phyloP scores from a whole-genome alignment of 371 early-diverging fungal species.

The Batkoa obscura region DNA sequence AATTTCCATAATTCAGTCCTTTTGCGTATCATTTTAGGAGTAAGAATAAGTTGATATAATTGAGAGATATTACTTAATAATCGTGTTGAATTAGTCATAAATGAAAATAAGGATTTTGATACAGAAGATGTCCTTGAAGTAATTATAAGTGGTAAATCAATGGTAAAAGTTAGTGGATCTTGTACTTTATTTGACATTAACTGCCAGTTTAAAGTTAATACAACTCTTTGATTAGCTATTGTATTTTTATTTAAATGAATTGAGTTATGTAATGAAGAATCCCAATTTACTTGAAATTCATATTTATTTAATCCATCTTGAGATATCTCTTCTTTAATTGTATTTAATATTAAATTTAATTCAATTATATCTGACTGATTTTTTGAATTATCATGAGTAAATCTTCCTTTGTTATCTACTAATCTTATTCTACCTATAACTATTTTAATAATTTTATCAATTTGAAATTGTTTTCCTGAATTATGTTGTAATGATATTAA shows the following conservation, averaged over 20 bases:
- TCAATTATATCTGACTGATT: background rate
- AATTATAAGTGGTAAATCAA: constrained; percentile 32
- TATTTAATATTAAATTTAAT: constrained; percentile 1
- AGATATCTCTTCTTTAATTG: constrained; percentile 22
- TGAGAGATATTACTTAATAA: constrained; percentile 24
- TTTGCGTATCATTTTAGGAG: constrained; percentile 33
- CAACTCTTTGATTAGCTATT: constrained; percentile 27
- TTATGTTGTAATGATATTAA: constrained; percentile 47
- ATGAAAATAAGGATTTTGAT: constrained; percentile 1
- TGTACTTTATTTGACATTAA: constrained; percentile 35
- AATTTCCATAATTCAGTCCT: constrained; percentile 47
- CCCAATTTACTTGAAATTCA: constrained; percentile 50
- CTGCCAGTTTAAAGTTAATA: constrained; percentile 30
- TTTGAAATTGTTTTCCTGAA: constrained; percentile 48
- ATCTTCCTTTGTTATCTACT: constrained; percentile 38
- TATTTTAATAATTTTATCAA: constrained; percentile 29
- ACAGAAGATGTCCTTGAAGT: constrained; percentile 3
- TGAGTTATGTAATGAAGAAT: constrained; percentile 59
- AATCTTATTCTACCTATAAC: constrained; percentile 40
- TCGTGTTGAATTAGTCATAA: constrained; percentile 9
- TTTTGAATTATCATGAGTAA: background rate
- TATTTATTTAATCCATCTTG: constrained; percentile 41
- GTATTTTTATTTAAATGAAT: constrained; percentile 51
- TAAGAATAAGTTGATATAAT: constrained; percentile 28
- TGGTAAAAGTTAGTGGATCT: constrained; percentile 31